Percentiles rank a stretch among this genome's conserved stretches.
phyloP scores from a whole-genome alignment of 2,329 filamentous ascomycete species.

The Fusarium sp. region DNA sequence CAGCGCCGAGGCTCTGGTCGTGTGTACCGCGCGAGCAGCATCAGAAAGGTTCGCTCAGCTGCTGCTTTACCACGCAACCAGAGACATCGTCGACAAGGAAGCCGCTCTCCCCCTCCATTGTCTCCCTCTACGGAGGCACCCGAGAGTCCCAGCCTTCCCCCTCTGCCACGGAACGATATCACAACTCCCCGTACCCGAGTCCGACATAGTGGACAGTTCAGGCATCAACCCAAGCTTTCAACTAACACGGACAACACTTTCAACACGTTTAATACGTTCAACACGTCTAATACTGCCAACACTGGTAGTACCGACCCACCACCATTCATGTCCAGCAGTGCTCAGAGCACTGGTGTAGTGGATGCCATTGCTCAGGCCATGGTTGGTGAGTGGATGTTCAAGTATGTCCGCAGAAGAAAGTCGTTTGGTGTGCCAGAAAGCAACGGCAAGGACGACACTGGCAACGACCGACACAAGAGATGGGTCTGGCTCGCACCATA shows the following conservation, averaged over 20 bases:
- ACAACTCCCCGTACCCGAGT: slow-evolving; percentile 67
- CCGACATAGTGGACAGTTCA: slow-evolving; percentile 55
- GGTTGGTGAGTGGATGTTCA: slow-evolving; percentile 98
- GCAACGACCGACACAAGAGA: slow-evolving; percentile 87
- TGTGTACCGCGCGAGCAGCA: slow-evolving; percentile 69
- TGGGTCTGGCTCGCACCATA: slow-evolving; percentile 99
- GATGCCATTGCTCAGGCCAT: slow-evolving; percentile 98
- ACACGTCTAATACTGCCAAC: slow-evolving; percentile 67
- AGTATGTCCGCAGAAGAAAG: slow-evolving; percentile 87
- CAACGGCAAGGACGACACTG: slow-evolving; percentile 75
- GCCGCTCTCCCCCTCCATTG: slow-evolving; percentile 73
- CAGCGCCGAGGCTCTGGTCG: slow-evolving; percentile 63
- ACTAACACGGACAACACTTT: slow-evolving; percentile 68
- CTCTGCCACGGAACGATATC: slow-evolving; percentile 79
- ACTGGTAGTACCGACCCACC: slow-evolving; percentile 58
- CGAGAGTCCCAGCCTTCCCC: slow-evolving; percentile 78
- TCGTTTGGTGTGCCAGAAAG: slow-evolving; percentile 85
- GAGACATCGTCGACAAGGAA: slow-evolving; percentile 62
- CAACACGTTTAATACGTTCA: slow-evolving; percentile 57
- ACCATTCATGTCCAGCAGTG: slow-evolving; percentile 62
- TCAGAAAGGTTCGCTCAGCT: slow-evolving; percentile 88
- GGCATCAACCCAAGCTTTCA: slow-evolving; percentile 69
- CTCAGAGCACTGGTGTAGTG: slow-evolving; percentile 83
- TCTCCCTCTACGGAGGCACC: slow-evolving; percentile 75
- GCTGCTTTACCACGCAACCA: slow-evolving; percentile 73